Percentiles rank a stretch among this genome's conserved stretches.
phyloP scores from a whole-genome alignment of 2,329 filamentous ascomycete genomes.

The Didymella lethalis region DNA sequence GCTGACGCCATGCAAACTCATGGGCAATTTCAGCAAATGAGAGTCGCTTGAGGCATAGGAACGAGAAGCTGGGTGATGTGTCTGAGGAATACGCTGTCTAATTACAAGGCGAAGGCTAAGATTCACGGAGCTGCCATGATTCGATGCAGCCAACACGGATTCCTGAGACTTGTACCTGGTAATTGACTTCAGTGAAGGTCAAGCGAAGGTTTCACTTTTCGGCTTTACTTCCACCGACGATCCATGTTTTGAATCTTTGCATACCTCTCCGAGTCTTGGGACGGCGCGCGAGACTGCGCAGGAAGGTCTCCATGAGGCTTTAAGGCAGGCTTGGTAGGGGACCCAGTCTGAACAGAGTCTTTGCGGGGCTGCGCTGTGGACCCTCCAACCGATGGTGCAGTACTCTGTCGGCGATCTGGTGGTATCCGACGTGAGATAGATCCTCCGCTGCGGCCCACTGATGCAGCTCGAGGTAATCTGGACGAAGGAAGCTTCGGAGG shows the following conservation, averaged over 20 bases:
- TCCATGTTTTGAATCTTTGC: neutral
- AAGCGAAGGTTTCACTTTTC: neutral
- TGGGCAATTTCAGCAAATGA: neutral
- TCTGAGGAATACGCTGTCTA: neutral
- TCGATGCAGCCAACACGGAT: neutral
- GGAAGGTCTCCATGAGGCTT: neutral
- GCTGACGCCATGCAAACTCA: neutral
- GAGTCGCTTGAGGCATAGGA: neutral
- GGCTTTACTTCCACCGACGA: neutral
- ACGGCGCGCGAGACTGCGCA: neutral
- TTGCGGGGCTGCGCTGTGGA: neutral
- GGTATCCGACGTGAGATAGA: neutral
- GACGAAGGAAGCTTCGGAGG: neutral
- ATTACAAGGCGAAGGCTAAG: neutral
- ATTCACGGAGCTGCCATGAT: neutral
- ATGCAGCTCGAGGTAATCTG: neutral
- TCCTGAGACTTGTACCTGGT: slow-evolving; percentile 8
- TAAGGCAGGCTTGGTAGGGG: neutral
- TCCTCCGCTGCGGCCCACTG: neutral
- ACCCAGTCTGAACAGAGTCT: slow-evolving; percentile 4
- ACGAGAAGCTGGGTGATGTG: neutral
- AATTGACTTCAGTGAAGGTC: neutral
- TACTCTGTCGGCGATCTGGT: neutral
- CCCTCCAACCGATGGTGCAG: neutral
- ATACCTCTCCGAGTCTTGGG: neutral